Base-by-base conservation (phyloP, 768 basidiomycete genomes). In the Boletellus emodensis region DNA sequence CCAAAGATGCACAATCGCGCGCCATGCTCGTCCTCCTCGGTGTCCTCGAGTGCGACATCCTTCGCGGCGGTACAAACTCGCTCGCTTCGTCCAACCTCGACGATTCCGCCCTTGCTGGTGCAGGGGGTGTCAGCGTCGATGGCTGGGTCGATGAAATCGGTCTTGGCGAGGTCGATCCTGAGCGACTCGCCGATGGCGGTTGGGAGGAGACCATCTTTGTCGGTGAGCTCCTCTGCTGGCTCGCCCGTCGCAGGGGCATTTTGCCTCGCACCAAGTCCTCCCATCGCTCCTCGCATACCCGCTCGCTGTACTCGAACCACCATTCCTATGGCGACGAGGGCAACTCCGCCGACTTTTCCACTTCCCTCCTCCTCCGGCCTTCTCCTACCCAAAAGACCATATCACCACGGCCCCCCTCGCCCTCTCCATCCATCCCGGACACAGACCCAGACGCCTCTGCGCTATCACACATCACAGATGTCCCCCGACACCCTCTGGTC, bases 21-120 rank as follows among this genome's bases (percentile, higher is more conserved):
- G 79, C 78, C 30, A 83, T 85, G 74, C 87, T 90, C 58, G 72
- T 90, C 3, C 85, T 91, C 48, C 73, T 90, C 7, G 87, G 87
- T 1, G 78, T 88, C 6, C 72, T 90, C 6, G 83, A 87, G 53
- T 76, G 71, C 28, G 87, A 90, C 53, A 67, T 89, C 33, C 60
- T 90, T 13, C 63, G 68, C 37, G 65, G 68, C 44, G 81, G 86
- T 48, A 75, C 87, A 1, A 56, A 43, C 28, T 82, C n/a, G 61
- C 24, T 26, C 24, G 24, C 24, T 26, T 3, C 24, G 24, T 26
- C 24, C 24, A 26, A 26, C 24, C 24, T 7, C 24, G 72, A 56
- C 17, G 63, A 64, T 13, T 60, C 61, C 1, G 22, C 32, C 7
- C 26, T 58, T 0, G 36, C 30, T 0, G 63, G 54, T 0, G 60